Evolutionary conservation across 208 protist genomes (phyloP).

Genomic region (Trypanosomatidae sp.): DNA sequence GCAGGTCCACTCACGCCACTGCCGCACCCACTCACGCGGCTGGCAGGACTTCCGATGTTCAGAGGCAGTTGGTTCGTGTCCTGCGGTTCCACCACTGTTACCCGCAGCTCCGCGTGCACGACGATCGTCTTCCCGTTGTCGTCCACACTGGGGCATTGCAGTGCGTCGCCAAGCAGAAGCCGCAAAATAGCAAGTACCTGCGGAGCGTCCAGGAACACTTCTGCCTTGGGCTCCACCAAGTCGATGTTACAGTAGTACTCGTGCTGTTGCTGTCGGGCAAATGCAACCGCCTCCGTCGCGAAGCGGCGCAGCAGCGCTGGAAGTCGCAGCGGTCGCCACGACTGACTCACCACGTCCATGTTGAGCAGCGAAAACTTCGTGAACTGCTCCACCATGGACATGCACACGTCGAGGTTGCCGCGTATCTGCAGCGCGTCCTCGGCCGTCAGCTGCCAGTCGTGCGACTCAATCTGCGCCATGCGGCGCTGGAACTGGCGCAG

Average conservation of each 20-base stretch:
- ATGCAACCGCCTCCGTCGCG: conserved; percentile 32
- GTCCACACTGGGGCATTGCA: conserved; percentile 18
- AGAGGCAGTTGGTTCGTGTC: conserved; percentile 13
- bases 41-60: conserved; percentile 1
- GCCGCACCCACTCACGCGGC: background rate
- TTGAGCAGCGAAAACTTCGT: conserved; percentile 69
- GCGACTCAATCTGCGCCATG: conserved; percentile 55
- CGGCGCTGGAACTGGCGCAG: conserved; percentile 62
- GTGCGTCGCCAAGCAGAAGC: conserved; percentile 37
- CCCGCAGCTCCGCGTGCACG: conserved; percentile 43
- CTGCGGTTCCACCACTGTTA: conserved; percentile 42
- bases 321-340: conserved; percentile 71
- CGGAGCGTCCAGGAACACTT: conserved; percentile 79
- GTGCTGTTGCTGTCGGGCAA: conserved; percentile 29
- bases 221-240: conserved; percentile 42
- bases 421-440: conserved; percentile 61
- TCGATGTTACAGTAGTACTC: conserved; percentile 62
- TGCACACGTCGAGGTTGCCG: conserved; percentile 72
- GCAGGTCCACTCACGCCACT: background rate
- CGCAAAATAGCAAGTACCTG: conserved; percentile 54
- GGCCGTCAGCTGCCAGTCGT: conserved; percentile 50
- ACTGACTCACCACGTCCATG: conserved; percentile 73
- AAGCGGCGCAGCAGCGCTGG: conserved; percentile 56
- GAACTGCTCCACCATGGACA: conserved; percentile 70
- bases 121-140: conserved; percentile 21